Percentiles rank a stretch among this genome's conserved stretches.
These are phyloP conservation scores for Dalbergia oliveri DNA, from an alignment of 306 rosid genomes.

Conservation along the genomic window DNA sequence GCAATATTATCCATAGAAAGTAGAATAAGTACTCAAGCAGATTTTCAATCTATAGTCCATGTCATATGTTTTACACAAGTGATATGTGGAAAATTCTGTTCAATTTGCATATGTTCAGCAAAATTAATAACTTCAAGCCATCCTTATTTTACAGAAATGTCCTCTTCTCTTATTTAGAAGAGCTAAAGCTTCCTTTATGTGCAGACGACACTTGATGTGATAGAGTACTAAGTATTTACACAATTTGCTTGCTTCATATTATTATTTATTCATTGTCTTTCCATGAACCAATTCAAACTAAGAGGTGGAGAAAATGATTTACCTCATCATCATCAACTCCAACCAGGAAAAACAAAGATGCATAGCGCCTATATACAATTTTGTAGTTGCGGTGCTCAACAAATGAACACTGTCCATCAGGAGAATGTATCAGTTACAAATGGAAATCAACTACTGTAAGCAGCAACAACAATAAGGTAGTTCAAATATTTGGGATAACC, in stretches of 20 bases:
- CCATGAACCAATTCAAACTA: constrained; percentile 28
- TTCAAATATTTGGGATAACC: constrained; percentile 14
- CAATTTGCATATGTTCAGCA: background rate
- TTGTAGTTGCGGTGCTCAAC: constrained; percentile 99
- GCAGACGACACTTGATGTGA: constrained; percentile 18
- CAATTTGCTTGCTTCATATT: constrained; percentile 3
- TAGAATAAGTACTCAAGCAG: constrained; percentile 19
- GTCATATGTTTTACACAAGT: background rate
- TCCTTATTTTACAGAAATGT: constrained; percentile 20
- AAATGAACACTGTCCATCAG: constrained; percentile 83
- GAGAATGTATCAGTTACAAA: constrained; percentile 47
- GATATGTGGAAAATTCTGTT: background rate
- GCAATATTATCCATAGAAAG: constrained; percentile 47
- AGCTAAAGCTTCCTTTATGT: background rate
- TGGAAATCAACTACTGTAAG: background rate
- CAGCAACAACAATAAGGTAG: constrained; percentile 20
- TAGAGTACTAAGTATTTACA: background rate
- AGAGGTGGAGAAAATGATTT: constrained; percentile 37
- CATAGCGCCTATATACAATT: constrained; percentile 94
- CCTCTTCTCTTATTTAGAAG: constrained; percentile 8
- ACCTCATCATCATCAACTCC: constrained; percentile 96
- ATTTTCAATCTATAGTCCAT: constrained; percentile 13
- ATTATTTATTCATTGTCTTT: background rate
- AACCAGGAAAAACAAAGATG: constrained; percentile 92
- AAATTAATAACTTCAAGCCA: constrained; percentile 12